Base-by-base conservation (phyloP, 1,284 basidiomycete species). In the Trichosporon sp. region DNA sequence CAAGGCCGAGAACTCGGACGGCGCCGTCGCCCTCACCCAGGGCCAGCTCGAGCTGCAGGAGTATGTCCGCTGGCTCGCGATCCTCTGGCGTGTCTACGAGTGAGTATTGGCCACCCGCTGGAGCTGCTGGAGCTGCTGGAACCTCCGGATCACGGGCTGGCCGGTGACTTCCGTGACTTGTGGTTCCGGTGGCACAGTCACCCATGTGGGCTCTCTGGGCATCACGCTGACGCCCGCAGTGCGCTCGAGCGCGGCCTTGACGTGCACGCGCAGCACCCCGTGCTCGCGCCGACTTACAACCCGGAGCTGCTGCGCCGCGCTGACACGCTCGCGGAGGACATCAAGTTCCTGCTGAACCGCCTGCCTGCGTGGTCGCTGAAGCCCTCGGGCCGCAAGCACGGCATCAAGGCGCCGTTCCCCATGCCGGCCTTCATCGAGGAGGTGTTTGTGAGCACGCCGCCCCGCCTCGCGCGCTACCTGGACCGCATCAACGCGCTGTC, bases 81-180 rank as follows among this genome's bases (percentile, higher is more conserved):
- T 91, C 84, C 86, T 93, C 9, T 92, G 89, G 87, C 87, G 91
- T 74, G 84, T 93, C 23, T 93, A 93, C 83, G 84, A 88, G 91
- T 92, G 75, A 84, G 89, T 86, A 65, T n/a, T 25, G 34, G 12
- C 21, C 23, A 63, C 13, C 21, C 2, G 18, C 29, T 6, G 56
- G 7, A 4, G 21, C 56, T 12, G n/a, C n/a, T n/a, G n/a, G n/a
- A n/a, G n/a, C n/a, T n/a, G n/a, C n/a, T n/a, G n/a, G n/a, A n/a
- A n/a, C n/a, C n/a, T n/a, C n/a, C 13, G 25, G 47, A 51, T n/a
- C 47, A 51, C 21, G 6, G 34, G 12, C 9, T 21, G n/a, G 27
- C 29, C 31, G 12, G 29, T 27, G 13, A 23, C 34, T 67, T 58
- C 31, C 64, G 51, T 65, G 51, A 25, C 23, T 5, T 38, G 44